phyloP scores from a whole-genome alignment of 257 asterid species.

The Echium plantagineum region DNA sequence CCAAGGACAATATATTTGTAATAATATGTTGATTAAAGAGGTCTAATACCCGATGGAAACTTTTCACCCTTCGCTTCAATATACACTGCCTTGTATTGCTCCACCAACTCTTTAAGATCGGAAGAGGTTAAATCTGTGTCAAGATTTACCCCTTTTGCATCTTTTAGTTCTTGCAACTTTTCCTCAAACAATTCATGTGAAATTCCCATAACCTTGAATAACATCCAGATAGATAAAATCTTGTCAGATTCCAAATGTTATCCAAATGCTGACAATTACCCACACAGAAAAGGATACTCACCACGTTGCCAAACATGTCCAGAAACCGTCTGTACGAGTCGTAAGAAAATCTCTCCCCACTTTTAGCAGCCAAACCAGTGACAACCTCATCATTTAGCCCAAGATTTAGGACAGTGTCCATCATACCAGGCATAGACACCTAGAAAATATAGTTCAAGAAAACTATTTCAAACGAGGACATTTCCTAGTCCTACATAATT shows the following conservation, averaged over 20 bases:
- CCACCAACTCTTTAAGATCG: constrained; percentile 74
- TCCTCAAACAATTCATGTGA: constrained; percentile 77
- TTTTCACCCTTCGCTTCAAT: constrained; percentile 63
- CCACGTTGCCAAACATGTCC: constrained; percentile 95
- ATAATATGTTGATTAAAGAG: background rate
- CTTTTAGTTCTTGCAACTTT: constrained; percentile 57
- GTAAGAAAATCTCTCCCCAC: constrained; percentile 89
- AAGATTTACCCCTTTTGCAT: constrained; percentile 37
- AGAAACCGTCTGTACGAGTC: constrained; percentile 86
- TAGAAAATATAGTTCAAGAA: constrained; percentile 6
- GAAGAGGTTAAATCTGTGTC: constrained; percentile 80
- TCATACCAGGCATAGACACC: constrained; percentile 99
- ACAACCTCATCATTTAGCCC: constrained; percentile 87
- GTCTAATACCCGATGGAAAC: constrained; percentile 66
- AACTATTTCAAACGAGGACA: too few species aligned
- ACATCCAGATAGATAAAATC: background rate
- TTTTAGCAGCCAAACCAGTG: constrained; percentile 69
- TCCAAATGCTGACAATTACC: background rate
- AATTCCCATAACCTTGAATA: constrained; percentile 75
- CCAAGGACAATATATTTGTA: background rate
- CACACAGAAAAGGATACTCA: constrained; percentile 22
- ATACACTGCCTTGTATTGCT: constrained; percentile 74
- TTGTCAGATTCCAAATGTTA: background rate
- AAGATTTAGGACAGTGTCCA: constrained; percentile 94
- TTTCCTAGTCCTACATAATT: background rate